phyloP scores from a whole-genome alignment of 495 filamentous ascomycete genomes.

The Choiromyces venosus region DNA sequence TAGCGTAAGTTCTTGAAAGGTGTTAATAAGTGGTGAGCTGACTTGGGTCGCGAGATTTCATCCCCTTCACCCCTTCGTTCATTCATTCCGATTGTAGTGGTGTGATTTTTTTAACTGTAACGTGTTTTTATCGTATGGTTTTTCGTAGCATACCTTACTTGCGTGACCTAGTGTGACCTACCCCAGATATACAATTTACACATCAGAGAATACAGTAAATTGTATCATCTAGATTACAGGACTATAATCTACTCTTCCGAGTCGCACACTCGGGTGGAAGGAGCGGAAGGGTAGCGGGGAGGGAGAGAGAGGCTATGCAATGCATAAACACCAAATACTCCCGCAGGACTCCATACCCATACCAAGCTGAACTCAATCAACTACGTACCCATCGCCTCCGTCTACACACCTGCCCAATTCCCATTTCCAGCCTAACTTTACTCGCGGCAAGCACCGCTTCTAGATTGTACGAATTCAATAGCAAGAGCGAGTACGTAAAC shows the following conservation, averaged over 20 bases:
- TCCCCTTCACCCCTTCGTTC: neutral
- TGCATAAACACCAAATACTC: no score
- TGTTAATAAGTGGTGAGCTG: neutral
- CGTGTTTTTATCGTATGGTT: neutral
- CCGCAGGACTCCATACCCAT: neutral
- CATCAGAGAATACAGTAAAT: no score
- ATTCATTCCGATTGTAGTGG: no score
- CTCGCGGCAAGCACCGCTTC: neutral
- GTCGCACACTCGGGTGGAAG: no score
- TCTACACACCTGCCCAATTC: neutral
- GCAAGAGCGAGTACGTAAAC: no score
- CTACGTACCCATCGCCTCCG: neutral
- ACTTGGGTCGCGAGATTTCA: neutral
- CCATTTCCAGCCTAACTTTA: neutral
- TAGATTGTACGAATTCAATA: no score
- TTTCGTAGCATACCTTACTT: neutral
- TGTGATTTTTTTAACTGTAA: neutral
- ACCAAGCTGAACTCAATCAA: neutral
- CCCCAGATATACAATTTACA: neutral
- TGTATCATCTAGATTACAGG: neutral
- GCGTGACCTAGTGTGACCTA: neutral
- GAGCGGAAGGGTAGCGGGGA: no score
- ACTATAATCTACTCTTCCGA: no score
- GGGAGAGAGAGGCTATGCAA: no score
- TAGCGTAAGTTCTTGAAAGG: neutral